Base-by-base conservation (phyloP, 805 yeast species). In the Wilhelminamyces savonicus region DNA sequence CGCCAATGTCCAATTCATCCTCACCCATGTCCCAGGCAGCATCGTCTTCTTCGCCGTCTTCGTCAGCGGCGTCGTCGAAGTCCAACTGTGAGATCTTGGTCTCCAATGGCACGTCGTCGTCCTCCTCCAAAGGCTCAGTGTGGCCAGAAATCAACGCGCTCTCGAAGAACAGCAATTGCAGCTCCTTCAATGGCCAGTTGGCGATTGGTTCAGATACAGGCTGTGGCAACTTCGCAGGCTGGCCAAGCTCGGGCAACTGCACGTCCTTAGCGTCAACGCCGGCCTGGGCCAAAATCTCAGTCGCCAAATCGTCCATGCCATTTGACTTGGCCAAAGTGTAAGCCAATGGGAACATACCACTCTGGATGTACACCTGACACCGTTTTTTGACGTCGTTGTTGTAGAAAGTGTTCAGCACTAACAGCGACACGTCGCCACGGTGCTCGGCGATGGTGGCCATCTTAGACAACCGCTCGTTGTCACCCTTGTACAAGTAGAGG, bases 361-460 rank as follows among this genome's bases (percentile, higher is more conserved):
- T 78, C 43, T 81, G 76, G 29, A 81, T 72, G 43, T 83, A 78
- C 10, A 82, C 74, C 43, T 74, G 68, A 23, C 88, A 74, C 53
- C 96, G 77, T 51, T 80, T 76, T 46, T 79, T 80, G 24, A 78
- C 69, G 32, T 85, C 81, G 50, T 82, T 78, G 50, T 76, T 70
- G 59, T 79, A 90, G 34, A 88, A 59, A 15, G 92, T 76, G 47
- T 87, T 88, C 49, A 85, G 92, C 48, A 92, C 71, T 49, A 86
- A 69, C 23, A 95, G 78, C 15, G 83, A 73, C 26, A 72, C 56
- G 52, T 90, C 94, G 33, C 82, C 82, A 50, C 96, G 82, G 42
- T 78, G 81, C 52, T 82, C 94, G 27, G 97, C 92, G 62, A 90
- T 87, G 36, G 74, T 66, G 40, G 85, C 79, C 95, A 92, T 88